Evolutionary conservation across 2,329 filamentous ascomycete species (phyloP), one percentile per base, ranked within the genome.

Genomic region (Aspergillus brunneoviolaceus): DNA sequence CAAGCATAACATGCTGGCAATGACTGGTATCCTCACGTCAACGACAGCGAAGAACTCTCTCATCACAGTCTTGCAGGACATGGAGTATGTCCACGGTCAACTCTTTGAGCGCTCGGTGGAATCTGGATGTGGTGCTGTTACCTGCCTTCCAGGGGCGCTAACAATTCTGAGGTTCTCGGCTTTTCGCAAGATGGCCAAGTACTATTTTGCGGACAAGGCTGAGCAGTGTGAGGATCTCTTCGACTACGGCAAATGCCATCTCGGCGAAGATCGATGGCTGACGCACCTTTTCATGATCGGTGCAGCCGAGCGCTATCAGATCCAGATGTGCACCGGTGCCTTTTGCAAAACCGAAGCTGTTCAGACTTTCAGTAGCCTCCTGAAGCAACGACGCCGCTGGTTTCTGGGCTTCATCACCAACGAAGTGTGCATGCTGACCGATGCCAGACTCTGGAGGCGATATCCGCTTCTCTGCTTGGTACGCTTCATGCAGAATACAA

Each of bases 281-380:
- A 99, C 94, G 1, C 95, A 99, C 80, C 84, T 99, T 60, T 97
- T 99, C 82, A 99, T 99, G 95, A 95, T 98, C 70, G 93, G 92
- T 25, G 93, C 94, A 49, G 91, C 92, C 79, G 87, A 96, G 74
- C 85, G 91, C 47, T 96, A 96, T 75, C 95, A 98, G 77, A 97
- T 98, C 63, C 92, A 96, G 77, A 94, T 98, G 88, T 97, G 95
- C 76, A 96, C 93, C 0, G 94, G 92, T 57, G 95, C 94, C 7
- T 98, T 98, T 75, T 98, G 95, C 85, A 98, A 98, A 79, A 98
- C 95, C 0, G 94, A 98, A 76, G 94, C 95, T 25, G 94, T 97
- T 19, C 92, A 96, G 77, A 92, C 89, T 2, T 93, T 93, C 76
- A 80, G 80, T 59, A 92, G 90, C 68, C 84, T 99, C 51, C 83